Base-by-base conservation (phyloP, 169 alveolate genomes). In the Blepharisma undulans region DNA sequence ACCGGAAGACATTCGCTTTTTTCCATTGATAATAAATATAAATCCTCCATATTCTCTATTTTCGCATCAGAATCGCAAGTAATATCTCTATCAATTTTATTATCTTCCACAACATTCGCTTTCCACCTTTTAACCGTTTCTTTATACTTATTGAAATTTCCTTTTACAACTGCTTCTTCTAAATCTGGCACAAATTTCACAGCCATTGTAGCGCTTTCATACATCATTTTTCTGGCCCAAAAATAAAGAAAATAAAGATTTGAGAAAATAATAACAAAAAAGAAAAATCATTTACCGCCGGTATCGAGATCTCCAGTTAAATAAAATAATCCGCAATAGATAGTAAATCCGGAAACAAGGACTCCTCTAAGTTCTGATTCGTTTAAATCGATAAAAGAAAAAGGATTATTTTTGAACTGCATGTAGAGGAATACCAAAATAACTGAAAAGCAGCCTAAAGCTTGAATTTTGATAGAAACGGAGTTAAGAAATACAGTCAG, bases 281-380 rank as follows among this genome's bases (percentile, higher is more conserved):
- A 79, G 25, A 29, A 27, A n/a, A 29, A 27, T 12, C 25, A 21
- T 29, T 32, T 29, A 12, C 25, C 34, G 6, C 71, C 71, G 10
- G 29, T 33, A 18, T 74, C 80, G 7, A 84, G 77, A 6, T 84
- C 89, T 3, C 77, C 89, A 25, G 89, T n/a, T 36, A 92, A 74
- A 33, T 76, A 92, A 33, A 71, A 92, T 16, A 92, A 16, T 27
- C 95, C 95, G 36, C 95, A 89, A 59, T 93, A 93, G 4, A 92
- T 76, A 10, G 94, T 88, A 27, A 89, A n/a, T 79, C 22, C 34
- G 10, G 87, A 27, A 1, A 32, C 34, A 32, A 79, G 27, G 30
- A 79, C 66, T 79, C 61, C 36, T 27, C 34, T 74, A 5, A 29
- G 29, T 18, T 48, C 66, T 48, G 66, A 48, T 18, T 48, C 66